These are phyloP conservation scores for Boletus edulis DNA, from an alignment of 768 basidiomycete species.

Conservation along the genomic window DNA sequence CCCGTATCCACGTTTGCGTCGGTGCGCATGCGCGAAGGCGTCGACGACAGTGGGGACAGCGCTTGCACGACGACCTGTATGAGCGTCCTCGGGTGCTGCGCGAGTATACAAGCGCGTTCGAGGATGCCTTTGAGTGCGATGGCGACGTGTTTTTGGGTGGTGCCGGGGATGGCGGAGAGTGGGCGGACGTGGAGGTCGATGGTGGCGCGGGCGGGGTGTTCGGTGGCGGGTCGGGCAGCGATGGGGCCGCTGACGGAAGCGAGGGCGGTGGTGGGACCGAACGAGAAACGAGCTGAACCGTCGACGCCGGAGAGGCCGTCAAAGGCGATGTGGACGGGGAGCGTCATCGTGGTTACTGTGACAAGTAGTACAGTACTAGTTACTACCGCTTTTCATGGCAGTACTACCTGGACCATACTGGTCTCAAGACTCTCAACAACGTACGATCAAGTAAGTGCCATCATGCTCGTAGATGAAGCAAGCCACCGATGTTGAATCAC, in stretches of 20 bases:
- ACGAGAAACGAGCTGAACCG: constrained; percentile 67
- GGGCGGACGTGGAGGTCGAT: constrained; percentile 76
- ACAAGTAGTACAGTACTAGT: no score
- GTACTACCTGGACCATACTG: no score
- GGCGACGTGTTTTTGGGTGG: constrained; percentile 60
- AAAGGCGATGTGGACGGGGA: constrained; percentile 41
- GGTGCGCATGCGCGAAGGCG: neutral
- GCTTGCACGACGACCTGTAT: constrained; percentile 78
- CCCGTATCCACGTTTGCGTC: neutral
- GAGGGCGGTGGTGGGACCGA: constrained; percentile 40
- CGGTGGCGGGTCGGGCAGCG: constrained; percentile 65
- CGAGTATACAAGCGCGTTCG: constrained; percentile 61
- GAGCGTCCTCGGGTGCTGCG: constrained; percentile 67
- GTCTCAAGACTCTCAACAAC: no score
- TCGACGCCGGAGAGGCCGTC: constrained; percentile 70
- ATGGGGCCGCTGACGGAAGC: constrained; percentile 82
- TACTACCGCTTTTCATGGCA: no score
- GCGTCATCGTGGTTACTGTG: neutral
- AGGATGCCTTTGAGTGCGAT: constrained; percentile 55
- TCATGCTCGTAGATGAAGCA: no score
- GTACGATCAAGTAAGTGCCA: no score
- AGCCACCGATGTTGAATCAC: no score
- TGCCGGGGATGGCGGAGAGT: constrained; percentile 64
- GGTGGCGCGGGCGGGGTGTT: constrained; percentile 69
- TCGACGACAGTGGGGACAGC: constrained; percentile 28